These are phyloP conservation scores for Botrytis squamosa DNA, from an alignment of 2,329 filamentous ascomycete genomes.

Conservation along the genomic window DNA sequence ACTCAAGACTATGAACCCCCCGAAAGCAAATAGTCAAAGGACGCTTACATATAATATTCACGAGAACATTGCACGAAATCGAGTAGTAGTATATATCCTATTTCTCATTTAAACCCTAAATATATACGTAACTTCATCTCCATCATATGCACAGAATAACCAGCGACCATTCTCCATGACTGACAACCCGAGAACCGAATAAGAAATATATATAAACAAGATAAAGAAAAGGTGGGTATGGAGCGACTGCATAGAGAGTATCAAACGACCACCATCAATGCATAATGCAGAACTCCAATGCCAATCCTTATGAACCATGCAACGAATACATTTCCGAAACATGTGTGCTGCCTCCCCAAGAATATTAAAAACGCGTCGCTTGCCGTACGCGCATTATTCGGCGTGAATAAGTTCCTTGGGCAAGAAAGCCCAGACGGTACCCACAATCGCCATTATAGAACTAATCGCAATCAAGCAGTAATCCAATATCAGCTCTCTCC, in stretches of 20 bases:
- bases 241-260: not conserved
- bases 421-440: slow-evolving; percentile 85
- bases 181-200: not conserved
- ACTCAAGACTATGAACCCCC: not conserved
- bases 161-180: not conserved
- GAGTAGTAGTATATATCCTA: not conserved
- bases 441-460: slow-evolving; percentile 66
- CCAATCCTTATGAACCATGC: not conserved
- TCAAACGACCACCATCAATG: slow-evolving; percentile 3
- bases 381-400: slow-evolving; percentile 36
- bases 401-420: slow-evolving; percentile 71
- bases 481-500: slow-evolving; percentile 62
- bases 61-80: not conserved
- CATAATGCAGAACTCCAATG: slow-evolving; percentile 12
- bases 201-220: not conserved
- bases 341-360: not conserved
- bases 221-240: not conserved
- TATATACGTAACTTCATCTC: not conserved
- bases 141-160: not conserved
- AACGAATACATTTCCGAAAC: not conserved
- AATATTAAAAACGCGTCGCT: not conserved
- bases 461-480: slow-evolving; percentile 70
- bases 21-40: not conserved
- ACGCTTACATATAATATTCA: not conserved
- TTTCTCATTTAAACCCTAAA: not conserved